Conservation (phyloP, 1,139 yeast species). For the Nakaseomyces bracarensis region DNA sequence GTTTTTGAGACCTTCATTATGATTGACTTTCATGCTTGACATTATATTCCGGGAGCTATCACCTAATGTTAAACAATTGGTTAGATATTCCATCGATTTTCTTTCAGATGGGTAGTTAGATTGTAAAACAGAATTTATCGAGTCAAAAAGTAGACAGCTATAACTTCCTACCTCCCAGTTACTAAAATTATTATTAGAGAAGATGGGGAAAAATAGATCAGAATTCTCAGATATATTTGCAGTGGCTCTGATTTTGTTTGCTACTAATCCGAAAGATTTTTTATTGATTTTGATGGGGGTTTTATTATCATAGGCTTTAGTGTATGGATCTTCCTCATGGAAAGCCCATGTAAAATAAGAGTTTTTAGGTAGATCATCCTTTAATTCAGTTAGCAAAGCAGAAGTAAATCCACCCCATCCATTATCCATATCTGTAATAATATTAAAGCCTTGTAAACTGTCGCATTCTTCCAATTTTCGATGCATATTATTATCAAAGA, state of each 20-base stretch:
- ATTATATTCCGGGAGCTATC: slow-evolving; percentile 21
- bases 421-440: slow-evolving; percentile 59
- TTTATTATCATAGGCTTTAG: slow-evolving; percentile 10
- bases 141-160: slow-evolving; percentile 20
- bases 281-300: slow-evolving; percentile 10
- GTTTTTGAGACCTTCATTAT: slow-evolving; percentile 6
- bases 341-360: slow-evolving; percentile 52
- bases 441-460: slow-evolving; percentile 57
- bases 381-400: slow-evolving; percentile 43
- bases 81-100: slow-evolving; percentile 19
- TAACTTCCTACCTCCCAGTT: slow-evolving; percentile 28
- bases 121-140: slow-evolving; percentile 19
- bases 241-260: slow-evolving; percentile 25
- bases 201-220: slow-evolving; percentile 27
- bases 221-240: slow-evolving; percentile 22
- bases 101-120: slow-evolving; percentile 14
- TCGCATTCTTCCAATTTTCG: slow-evolving; percentile 71
- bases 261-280: slow-evolving; percentile 11
- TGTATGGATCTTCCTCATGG: slow-evolving; percentile 29
- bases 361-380: slow-evolving; percentile 68
- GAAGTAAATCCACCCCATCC: slow-evolving; percentile 80
- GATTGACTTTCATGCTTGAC: slow-evolving; percentile 16
- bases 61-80: slow-evolving; percentile 17
- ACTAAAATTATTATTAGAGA: slow-evolving; percentile 14
- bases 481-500: slow-evolving; percentile 53